Conservation (phyloP, 2,329 filamentous ascomycete genomes). For the Diplodia sapinea region DNA sequence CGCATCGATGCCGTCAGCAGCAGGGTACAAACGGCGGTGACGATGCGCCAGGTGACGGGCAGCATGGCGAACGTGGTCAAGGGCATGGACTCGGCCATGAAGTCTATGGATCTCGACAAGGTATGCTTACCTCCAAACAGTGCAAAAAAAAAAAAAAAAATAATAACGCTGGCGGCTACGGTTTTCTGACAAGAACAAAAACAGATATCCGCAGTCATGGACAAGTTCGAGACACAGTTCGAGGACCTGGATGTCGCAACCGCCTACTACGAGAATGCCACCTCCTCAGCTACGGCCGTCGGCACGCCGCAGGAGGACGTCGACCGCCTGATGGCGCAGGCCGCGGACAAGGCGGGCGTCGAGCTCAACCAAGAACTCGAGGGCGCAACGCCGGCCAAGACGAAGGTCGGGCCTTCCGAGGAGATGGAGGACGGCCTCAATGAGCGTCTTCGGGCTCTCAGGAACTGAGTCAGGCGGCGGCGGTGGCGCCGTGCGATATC, state of each 20-base stretch:
- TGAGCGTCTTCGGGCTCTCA: conserved; percentile 62
- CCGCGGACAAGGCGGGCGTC: conserved; percentile 86
- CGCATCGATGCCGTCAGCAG: conserved; percentile 66
- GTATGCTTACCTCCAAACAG: conserved; percentile 45
- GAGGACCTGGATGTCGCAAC: conserved; percentile 59
- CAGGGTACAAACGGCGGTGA: conserved; percentile 67
- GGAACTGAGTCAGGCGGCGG: conserved; percentile 44
- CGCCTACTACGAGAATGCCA: conserved; percentile 84
- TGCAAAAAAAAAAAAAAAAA: background rate
- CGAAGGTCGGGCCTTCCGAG: conserved; percentile 70
- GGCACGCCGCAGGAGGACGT: conserved; percentile 83
- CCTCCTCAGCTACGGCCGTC: conserved; percentile 75
- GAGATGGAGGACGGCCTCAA: conserved; percentile 79
- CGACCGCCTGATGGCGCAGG: conserved; percentile 81
- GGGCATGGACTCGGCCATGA: conserved; percentile 68
- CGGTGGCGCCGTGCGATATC: background rate
- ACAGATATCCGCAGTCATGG: conserved; percentile 70
- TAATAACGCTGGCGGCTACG: background rate
- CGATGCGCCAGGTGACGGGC: conserved; percentile 65
- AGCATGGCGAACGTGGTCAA: conserved; percentile 68
- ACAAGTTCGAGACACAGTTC: conserved; percentile 66
- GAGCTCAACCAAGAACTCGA: conserved; percentile 78
- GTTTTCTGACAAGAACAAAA: background rate
- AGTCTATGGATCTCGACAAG: conserved; percentile 67
- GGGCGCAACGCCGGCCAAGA: conserved; percentile 61